Conservation (phyloP, 352 stramenopile genomes). For the Phytopythium chamaehyphon region DNA sequence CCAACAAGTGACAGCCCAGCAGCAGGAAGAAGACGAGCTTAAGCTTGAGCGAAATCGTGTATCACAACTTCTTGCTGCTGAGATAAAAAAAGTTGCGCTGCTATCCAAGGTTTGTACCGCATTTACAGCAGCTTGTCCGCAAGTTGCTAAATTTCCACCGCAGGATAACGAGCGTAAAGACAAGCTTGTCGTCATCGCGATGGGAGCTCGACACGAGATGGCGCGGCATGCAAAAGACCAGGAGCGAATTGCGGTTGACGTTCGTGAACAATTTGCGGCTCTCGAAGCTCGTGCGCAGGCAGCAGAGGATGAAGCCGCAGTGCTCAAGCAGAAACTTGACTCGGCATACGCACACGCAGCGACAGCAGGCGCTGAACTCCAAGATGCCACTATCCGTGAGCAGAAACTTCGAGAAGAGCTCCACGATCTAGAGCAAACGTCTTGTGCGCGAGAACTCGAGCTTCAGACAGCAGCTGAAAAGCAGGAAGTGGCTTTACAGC, state of each 20-base stretch:
- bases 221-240: conserved; percentile 43
- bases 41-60: conserved; percentile 61
- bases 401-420: conserved; percentile 25
- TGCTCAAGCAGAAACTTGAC: conserved; percentile 43
- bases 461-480: conserved; percentile 36
- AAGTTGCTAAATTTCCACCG: too few relatives aligned
- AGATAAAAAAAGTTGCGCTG: conserved; percentile 78
- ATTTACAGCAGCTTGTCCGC: not conserved
- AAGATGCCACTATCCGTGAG: conserved; percentile 17
- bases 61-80: conserved; percentile 35
- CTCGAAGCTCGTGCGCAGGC: conserved; percentile 21
- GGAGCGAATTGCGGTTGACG: conserved; percentile 29
- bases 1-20: conserved; percentile 38
- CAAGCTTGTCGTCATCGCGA: conserved; percentile 66
- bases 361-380: conserved; percentile 24
- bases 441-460: conserved; percentile 35
- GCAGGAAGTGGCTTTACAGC: conserved; percentile 37
- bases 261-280: conserved; percentile 17
- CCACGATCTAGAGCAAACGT: conserved; percentile 16
- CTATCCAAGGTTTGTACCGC: conserved; percentile 40
- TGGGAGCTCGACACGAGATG: conserved; percentile 76
- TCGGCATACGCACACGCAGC: conserved; percentile 41
- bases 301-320: conserved; percentile 30
- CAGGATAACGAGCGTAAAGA: conserved; percentile 70
- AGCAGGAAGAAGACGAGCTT: conserved; percentile 57